phyloP scores from a whole-genome alignment of 805 yeast species.

The Wickerhamomyces bisporus region DNA sequence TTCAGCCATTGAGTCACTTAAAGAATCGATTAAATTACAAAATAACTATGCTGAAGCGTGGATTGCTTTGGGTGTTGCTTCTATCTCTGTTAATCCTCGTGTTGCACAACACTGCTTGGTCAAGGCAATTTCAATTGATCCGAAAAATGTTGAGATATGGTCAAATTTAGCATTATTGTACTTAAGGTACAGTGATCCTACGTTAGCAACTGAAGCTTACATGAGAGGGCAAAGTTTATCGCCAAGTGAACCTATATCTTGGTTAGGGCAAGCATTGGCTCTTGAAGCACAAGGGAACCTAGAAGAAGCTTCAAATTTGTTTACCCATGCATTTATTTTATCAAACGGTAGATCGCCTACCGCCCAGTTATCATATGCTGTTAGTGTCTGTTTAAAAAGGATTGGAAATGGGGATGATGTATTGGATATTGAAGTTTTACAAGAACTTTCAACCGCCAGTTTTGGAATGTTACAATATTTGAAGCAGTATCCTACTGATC shows the following conservation, averaged over 20 bases:
- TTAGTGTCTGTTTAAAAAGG: conserved; percentile 44
- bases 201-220: conserved; percentile 69
- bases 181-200: conserved; percentile 59
- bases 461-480: conserved; percentile 62
- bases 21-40: conserved; percentile 68
- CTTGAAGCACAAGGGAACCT: conserved; percentile 45
- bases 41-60: conserved; percentile 67
- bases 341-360: conserved; percentile 69
- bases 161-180: conserved; percentile 76
- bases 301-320: conserved; percentile 48
- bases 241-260: conserved; percentile 69
- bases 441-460: conserved; percentile 62
- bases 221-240: conserved; percentile 72
- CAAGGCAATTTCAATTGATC: conserved; percentile 67
- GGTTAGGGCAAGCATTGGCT: conserved; percentile 82
- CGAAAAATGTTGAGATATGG: conserved; percentile 70
- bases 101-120: conserved; percentile 92
- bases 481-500: conserved; percentile 55
- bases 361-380: conserved; percentile 70
- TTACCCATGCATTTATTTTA: conserved; percentile 73
- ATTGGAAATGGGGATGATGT: conserved; percentile 41
- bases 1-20: conserved; percentile 51
- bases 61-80: conserved; percentile 78
- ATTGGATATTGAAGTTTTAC: conserved; percentile 52
- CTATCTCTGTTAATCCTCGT: conserved; percentile 55